A percentile compares a stretch with the other conserved stretches of the same genome.
These are phyloP conservation scores for Colletotrichum tropicicola DNA, from an alignment of 2,329 filamentous ascomycete species.

Conservation along the genomic window DNA sequence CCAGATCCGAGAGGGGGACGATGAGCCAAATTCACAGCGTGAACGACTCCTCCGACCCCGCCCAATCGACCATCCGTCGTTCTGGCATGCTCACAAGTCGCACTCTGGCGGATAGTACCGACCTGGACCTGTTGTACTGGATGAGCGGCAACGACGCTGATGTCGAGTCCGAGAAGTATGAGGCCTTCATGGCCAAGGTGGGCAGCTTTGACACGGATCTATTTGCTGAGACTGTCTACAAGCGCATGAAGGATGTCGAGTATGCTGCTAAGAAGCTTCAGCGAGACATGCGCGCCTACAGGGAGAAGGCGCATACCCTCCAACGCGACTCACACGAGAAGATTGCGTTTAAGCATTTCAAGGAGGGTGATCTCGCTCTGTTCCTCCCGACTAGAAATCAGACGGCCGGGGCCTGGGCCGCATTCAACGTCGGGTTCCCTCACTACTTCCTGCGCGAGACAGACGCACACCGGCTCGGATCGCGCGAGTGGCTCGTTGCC, in stretches of 20 bases:
- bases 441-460: slow-evolving; percentile 97
- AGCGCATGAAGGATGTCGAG: slow-evolving; percentile 92
- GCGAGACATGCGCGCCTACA: slow-evolving; percentile 85
- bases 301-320: slow-evolving; percentile 83
- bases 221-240: slow-evolving; percentile 86
- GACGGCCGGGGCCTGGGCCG: slow-evolving; percentile 93
- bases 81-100: slow-evolving; percentile 64
- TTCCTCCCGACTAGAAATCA: slow-evolving; percentile 96
- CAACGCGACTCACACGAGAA: slow-evolving; percentile 93
- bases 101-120: slow-evolving; percentile 66
- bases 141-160: slow-evolving; percentile 73
- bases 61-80: slow-evolving; percentile 55
- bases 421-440: slow-evolving; percentile 96
- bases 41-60: slow-evolving; percentile 66
- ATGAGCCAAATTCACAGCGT: slow-evolving; percentile 56
- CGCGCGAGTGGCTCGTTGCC: slow-evolving; percentile 95
- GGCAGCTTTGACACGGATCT: slow-evolving; percentile 84
- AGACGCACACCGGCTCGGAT: slow-evolving; percentile 84
- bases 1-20: slow-evolving; percentile 65
- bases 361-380: slow-evolving; percentile 92
- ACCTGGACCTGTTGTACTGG: slow-evolving; percentile 85
- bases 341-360: slow-evolving; percentile 95
- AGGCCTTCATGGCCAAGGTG: slow-evolving; percentile 76
- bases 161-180: slow-evolving; percentile 77
- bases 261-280: slow-evolving; percentile 93